Base-by-base conservation (phyloP, 169 alveolate genomes). In the Cardiosporidium cionae region DNA sequence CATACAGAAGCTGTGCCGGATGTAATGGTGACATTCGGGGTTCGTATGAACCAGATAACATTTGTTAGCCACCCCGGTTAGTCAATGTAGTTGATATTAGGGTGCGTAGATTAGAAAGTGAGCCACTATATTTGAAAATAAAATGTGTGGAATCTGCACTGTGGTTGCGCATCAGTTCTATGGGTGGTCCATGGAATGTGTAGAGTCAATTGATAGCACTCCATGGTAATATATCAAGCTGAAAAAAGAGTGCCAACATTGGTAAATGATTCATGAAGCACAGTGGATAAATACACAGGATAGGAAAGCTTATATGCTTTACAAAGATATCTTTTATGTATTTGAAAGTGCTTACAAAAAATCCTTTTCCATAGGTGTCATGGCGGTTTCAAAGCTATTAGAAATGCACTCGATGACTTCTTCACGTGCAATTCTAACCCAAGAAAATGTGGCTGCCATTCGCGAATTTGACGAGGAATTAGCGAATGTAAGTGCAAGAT, bases 11-110 rank as follows among this genome's bases (percentile, higher is more conserved):
- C 29, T 22, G 71, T 76, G 16, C 82, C 82, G 1, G 82, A 76
- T 32, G 76, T 67, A 7, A 35, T 76, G 6, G 82, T 76, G 5
- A 37, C 82, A 0, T 76, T 76, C 32, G 82, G 82, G 1, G 64
- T 33, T 36, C 76, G 68, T 31, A 53, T 69, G 1, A 52, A 68
- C 7, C 31, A 34, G 28, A 67, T 76, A 9, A 76, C 82, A 6
- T 76, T 76, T 23, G 77, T 76, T 34, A 76, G 82, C 72, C 82
- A 76, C 73, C 82, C 82, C 27, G 82, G 82, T 76, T 32, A n/a
- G 67, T 28, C 25, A 44, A 22, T 9, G 27, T 16, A 22, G 63
- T 52, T 0, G n/a, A 22, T 0, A 22, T 52, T 0, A 22, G 23
- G 63, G 2, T 52, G 63, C 23, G 23, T 25, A 52, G n/a, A 52